phyloP scores from a whole-genome alignment of 331 rosid genomes.

The Saraca asoca region DNA sequence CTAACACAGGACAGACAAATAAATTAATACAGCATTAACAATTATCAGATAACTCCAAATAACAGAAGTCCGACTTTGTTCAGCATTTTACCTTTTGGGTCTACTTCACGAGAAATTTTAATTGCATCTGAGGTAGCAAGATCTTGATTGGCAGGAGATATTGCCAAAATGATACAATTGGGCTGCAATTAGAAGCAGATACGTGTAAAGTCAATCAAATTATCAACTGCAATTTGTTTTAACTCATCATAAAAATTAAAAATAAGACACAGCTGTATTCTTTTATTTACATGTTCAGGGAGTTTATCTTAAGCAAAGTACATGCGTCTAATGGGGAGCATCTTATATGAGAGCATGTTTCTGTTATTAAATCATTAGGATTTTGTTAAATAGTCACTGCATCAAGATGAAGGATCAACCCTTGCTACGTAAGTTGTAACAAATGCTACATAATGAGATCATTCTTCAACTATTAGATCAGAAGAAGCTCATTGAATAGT shows the following conservation, averaged over 20 bases:
- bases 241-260: neutral
- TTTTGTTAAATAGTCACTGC: neutral
- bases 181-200: slow-evolving; percentile 56
- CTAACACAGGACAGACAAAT: neutral
- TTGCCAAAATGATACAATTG: slow-evolving; percentile 89
- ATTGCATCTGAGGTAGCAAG: slow-evolving; percentile 99
- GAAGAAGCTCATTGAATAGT: neutral
- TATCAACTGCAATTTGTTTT: neutral
- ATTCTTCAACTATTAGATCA: slow-evolving; percentile 10
- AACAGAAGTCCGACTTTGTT: slow-evolving; percentile 9
- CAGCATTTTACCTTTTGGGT: slow-evolving; percentile 78
- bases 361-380: slow-evolving; percentile 7
- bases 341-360: neutral
- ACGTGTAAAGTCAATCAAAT: neutral
- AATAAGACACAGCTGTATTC: neutral
- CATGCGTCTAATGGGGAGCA: neutral
- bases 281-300: slow-evolving; percentile 22
- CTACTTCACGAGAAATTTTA: slow-evolving; percentile 97
- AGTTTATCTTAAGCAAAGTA: slow-evolving; percentile 18
- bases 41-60: neutral
- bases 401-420: neutral
- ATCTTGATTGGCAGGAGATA: slow-evolving; percentile 99
- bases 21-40: no score
- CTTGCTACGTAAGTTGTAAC: no score
- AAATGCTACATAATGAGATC: neutral